These are phyloP conservation scores for Clathrospora elynae DNA, from an alignment of 2,329 filamentous ascomycete genomes.

Conservation along the genomic window DNA sequence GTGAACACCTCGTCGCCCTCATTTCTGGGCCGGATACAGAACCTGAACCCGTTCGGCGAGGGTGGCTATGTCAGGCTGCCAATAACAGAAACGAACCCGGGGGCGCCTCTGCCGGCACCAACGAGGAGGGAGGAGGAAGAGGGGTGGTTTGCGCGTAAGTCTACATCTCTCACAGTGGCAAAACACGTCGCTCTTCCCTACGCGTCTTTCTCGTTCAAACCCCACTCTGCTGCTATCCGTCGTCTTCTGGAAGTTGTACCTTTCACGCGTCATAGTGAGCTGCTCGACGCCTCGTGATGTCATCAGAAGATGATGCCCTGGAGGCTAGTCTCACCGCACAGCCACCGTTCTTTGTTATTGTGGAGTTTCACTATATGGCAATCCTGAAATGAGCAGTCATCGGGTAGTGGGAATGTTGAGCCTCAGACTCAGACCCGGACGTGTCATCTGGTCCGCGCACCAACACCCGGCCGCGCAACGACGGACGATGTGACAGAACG, in stretches of 20 bases:
- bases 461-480: conserved; percentile 34
- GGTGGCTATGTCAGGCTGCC: conserved; percentile 90
- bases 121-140: conserved; percentile 91
- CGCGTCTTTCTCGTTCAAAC: conserved; percentile 16
- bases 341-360: conserved; percentile 19
- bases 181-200: conserved; percentile 14
- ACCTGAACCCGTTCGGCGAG: conserved; percentile 83
- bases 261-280: conserved; percentile 16
- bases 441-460: conserved; percentile 38
- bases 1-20: conserved; percentile 75
- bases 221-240: conserved; percentile 19
- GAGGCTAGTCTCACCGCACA: conserved; percentile 36
- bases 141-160: conserved; percentile 92
- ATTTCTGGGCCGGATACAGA: conserved; percentile 79
- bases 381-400: conserved; percentile 26
- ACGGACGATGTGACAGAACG: conserved; percentile 40
- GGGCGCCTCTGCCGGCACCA: conserved; percentile 83
- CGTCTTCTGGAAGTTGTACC: conserved; percentile 10
- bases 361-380: conserved; percentile 24
- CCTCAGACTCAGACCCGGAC: conserved; percentile 13
- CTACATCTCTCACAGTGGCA: conserved; percentile 43
- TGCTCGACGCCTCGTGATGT: conserved; percentile 34
- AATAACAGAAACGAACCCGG: conserved; percentile 73
- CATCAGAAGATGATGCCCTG: conserved; percentile 28
- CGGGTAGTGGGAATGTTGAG: conserved; percentile 9